These are phyloP conservation scores for Bertia moriformis DNA, from an alignment of 2,329 filamentous ascomycete species.

Conservation along the genomic window DNA sequence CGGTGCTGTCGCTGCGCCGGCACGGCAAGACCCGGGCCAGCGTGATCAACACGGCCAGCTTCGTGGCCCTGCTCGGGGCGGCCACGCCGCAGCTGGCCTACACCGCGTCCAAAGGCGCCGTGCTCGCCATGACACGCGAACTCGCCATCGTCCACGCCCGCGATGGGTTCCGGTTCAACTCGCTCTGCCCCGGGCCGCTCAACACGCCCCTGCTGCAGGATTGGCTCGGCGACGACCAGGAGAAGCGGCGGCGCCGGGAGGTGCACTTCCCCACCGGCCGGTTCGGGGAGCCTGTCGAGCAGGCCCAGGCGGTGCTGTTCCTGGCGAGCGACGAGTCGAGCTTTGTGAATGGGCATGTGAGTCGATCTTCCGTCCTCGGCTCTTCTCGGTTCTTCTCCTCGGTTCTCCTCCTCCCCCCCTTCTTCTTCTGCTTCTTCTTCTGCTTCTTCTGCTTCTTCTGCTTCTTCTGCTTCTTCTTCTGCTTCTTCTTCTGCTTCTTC, in stretches of 20 bases:
- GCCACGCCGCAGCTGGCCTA: slow-evolving; percentile 85
- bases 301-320: slow-evolving; percentile 79
- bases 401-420: background rate
- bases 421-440: too few relatives aligned
- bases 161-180: slow-evolving; percentile 81
- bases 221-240: slow-evolving; percentile 76
- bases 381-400: background rate
- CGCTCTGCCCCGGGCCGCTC: slow-evolving; percentile 75
- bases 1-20: slow-evolving; percentile 65
- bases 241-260: slow-evolving; percentile 70
- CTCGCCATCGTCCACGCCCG: slow-evolving; percentile 82
- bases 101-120: slow-evolving; percentile 85
- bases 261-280: slow-evolving; percentile 78
- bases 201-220: slow-evolving; percentile 88
- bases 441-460: too few relatives aligned
- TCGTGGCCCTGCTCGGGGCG: slow-evolving; percentile 74
- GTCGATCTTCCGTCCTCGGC: background rate
- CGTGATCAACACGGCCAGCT: slow-evolving; percentile 84
- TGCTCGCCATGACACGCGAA: slow-evolving; percentile 78
- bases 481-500: too few relatives aligned
- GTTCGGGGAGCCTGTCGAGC: slow-evolving; percentile 87
- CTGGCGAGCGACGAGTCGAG: slow-evolving; percentile 75
- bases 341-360: slow-evolving; percentile 64
- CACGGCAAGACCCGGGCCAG: slow-evolving; percentile 66
- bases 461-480: too few relatives aligned